Evolutionary conservation across 352 stramenopile species (phyloP), one percentile per base, ranked within the genome.

Genomic region (Globisporangium viniferum): DNA sequence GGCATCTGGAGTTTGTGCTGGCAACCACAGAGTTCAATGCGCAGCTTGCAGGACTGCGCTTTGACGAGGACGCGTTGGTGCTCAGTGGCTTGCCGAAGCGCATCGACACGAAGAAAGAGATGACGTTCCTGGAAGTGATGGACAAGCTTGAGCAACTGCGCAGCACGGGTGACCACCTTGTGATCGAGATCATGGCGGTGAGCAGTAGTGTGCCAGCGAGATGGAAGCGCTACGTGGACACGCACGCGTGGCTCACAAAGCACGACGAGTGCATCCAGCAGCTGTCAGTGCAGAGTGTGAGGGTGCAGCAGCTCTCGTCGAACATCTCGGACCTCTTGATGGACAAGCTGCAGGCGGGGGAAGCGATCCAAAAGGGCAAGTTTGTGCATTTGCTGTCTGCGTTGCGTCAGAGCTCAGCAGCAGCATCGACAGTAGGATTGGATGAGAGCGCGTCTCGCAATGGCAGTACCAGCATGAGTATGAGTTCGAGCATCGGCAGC

Each of bases 51-150:
- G 57, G 35, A 1, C 51, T 92, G 1, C 60, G 70, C 18, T 90
- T 92, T 64, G 70, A 77, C 15, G 73, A 89, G 29, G 59, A 39
- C 18, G 56, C 70, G 4, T 77, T 89, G 48, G 68, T 78, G 36
- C 68, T 92, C 33, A 59, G 69, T 27, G 77, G 77, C 8, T 33
- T 90, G 5, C 82, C 81, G 2, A 63, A 74, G 1, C 65, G 76
- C 35, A 51, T 64, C n/a, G 69, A 51, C 20, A 77, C 62, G n/a
- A 65, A 65, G 24, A 79, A 86, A 44, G 63, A 73, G 12, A 90
- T 89, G 84, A 89, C 84, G 27, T 87, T 92, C 24, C 74, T 78
- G 12, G 78, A 91, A 6, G 79, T 91, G n/a, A 31, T 84, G 2
- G 80, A 75, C 1, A 66, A 66, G 10, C 79, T 91, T 24, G 82